These are phyloP conservation scores for Phytopythium boreale DNA, from an alignment of 352 stramenopile species.

Conservation along the genomic window DNA sequence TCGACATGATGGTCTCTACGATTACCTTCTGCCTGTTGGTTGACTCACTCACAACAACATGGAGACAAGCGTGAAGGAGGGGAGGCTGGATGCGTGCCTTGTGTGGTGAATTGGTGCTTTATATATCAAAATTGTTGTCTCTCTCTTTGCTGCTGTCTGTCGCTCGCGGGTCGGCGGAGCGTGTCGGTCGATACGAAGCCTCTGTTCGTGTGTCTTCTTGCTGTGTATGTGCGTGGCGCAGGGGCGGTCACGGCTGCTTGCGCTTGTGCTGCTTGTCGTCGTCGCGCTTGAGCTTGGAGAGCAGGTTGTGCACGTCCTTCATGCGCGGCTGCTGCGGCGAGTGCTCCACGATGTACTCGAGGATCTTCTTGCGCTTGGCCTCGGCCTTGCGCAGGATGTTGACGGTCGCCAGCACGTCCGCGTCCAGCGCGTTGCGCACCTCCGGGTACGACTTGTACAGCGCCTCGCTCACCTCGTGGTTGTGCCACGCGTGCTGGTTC, in stretches of 20 bases:
- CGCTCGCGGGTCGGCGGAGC: not conserved
- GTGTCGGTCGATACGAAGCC: not conserved
- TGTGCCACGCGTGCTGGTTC: slow-evolving; percentile 32
- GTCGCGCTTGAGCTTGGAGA: slow-evolving; percentile 20
- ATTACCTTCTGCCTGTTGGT: too few relatives aligned
- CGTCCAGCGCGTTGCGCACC: slow-evolving; percentile 26
- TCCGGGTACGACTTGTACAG: slow-evolving; percentile 29
- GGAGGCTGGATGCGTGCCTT: too few relatives aligned
- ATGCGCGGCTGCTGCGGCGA: slow-evolving; percentile 21
- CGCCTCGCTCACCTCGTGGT: slow-evolving; percentile 25
- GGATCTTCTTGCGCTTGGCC: slow-evolving; percentile 28
- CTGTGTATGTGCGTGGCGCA: not conserved
- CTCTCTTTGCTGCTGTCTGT: too few relatives aligned
- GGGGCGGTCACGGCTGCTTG: not conserved
- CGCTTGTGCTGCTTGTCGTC: slow-evolving; percentile 8
- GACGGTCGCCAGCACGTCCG: slow-evolving; percentile 26
- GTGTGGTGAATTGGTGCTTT: not conserved
- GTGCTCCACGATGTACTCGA: slow-evolving; percentile 34
- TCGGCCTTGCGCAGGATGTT: slow-evolving; percentile 26
- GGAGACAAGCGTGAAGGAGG: too few relatives aligned
- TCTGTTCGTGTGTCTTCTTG: not conserved
- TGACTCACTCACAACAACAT: too few relatives aligned
- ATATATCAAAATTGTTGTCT: not conserved
- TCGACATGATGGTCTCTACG: too few relatives aligned
- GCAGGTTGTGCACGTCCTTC: slow-evolving; percentile 39